Evolutionary conservation across 2,329 filamentous ascomycete species (phyloP).

Genomic region (Sphaceloma murrayae): DNA sequence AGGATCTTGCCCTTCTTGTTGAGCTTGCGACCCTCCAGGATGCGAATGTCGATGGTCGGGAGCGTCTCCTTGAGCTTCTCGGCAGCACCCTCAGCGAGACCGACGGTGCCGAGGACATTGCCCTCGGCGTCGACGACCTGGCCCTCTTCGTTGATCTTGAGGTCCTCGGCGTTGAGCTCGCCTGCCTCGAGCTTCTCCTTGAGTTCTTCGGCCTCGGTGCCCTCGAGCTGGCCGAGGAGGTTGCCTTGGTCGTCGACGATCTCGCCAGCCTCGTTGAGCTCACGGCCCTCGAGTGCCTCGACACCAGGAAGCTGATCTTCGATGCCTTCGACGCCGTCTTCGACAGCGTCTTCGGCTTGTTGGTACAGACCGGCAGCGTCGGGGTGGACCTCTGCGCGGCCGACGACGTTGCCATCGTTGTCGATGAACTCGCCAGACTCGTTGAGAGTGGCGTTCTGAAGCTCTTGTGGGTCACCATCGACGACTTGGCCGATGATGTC

Average conservation of each 20-base stretch:
- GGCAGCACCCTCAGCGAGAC: slow-evolving; percentile 41
- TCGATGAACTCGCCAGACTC: slow-evolving; percentile 48
- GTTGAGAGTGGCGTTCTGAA: slow-evolving; percentile 42
- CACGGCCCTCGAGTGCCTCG: slow-evolving; percentile 43
- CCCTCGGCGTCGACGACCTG: slow-evolving; percentile 43
- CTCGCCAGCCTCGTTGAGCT: slow-evolving; percentile 42
- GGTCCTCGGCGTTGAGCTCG: slow-evolving; percentile 37
- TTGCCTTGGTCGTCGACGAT: slow-evolving; percentile 42
- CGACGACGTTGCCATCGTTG: slow-evolving; percentile 44
- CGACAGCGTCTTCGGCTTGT: slow-evolving; percentile 33
- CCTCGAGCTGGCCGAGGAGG: slow-evolving; percentile 41
- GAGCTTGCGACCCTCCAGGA: slow-evolving; percentile 45
- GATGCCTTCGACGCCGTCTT: slow-evolving; percentile 29
- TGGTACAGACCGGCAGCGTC: slow-evolving; percentile 34
- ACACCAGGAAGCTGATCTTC: slow-evolving; percentile 44
- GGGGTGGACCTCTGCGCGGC: slow-evolving; percentile 42
- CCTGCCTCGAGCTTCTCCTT: slow-evolving; percentile 31
- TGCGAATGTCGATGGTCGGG: slow-evolving; percentile 36
- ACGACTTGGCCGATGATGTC: slow-evolving; percentile 41
- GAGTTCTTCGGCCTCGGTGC: slow-evolving; percentile 37
- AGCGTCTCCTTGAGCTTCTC: slow-evolving; percentile 38
- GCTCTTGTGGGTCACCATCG: slow-evolving; percentile 40
- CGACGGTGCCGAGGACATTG: slow-evolving; percentile 42
- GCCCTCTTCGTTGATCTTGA: slow-evolving; percentile 43
- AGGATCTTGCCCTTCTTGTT: slow-evolving; percentile 49